Percentiles rank a stretch among this genome's conserved stretches.
Conservation (phyloP, 768 basidiomycete species). For the Hemileccinum impolitum region DNA sequence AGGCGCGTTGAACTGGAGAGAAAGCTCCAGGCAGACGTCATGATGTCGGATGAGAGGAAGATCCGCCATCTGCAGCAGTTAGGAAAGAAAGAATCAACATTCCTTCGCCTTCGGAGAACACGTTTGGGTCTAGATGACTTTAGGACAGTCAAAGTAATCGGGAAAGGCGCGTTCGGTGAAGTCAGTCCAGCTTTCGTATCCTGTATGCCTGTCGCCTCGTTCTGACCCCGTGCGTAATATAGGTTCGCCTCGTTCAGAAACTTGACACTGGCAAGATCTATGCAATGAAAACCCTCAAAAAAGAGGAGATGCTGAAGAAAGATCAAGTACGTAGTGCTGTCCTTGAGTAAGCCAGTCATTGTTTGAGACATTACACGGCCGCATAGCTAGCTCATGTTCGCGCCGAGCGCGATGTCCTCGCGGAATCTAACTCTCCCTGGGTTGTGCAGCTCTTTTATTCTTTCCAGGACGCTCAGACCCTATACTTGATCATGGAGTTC, state of each 20-base stretch:
- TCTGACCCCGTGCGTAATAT: not conserved
- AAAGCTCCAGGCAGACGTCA: conserved; percentile 63
- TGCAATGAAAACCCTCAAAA: conserved; percentile 97
- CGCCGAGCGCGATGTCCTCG: conserved; percentile 94
- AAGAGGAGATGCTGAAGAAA: conserved; percentile 99
- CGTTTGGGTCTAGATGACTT: conserved; percentile 91
- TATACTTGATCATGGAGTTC: conserved; percentile 99
- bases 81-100: conserved; percentile 86
- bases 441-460: conserved; percentile 97
- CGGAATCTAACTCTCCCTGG: conserved; percentile 94
- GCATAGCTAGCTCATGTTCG: conserved; percentile 91
- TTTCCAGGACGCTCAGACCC: conserved; percentile 90
- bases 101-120: conserved; percentile 83
- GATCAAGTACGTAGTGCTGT: conserved; percentile 67
- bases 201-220: not conserved
- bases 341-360: not conserved
- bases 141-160: conserved; percentile 96
- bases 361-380: not conserved
- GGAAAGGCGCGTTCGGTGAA: conserved; percentile 98
- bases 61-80: conserved; percentile 77
- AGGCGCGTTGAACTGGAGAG: conserved; percentile 90
- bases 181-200: conserved; percentile 39
- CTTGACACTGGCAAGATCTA: conserved; percentile 97
- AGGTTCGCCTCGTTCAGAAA: conserved; percentile 94
- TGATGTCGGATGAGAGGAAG: conserved; percentile 82